A percentile compares a stretch with the other conserved stretches of the same genome.
Evolutionary conservation across 805 yeast genomes (phyloP).

Genomic region (Kodamaea sagamina): DNA sequence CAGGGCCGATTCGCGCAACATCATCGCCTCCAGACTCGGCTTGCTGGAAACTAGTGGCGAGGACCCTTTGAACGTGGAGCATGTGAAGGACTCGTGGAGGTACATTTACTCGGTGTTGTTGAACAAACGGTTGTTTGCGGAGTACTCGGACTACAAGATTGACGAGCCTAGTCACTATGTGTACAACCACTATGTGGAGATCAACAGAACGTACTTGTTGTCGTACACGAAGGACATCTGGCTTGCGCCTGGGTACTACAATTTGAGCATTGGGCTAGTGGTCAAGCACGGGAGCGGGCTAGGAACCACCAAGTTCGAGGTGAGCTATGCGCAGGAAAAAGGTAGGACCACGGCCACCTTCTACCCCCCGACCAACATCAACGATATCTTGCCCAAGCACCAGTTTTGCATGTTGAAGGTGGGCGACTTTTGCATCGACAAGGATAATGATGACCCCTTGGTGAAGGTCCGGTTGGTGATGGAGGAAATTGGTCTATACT

Average conservation of each 20-base stretch:
- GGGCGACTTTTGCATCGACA: conserved; percentile 46
- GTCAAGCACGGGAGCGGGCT: conserved; percentile 56
- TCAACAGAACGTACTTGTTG: conserved; percentile 51
- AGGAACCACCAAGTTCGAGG: conserved; percentile 58
- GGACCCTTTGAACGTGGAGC: conserved; percentile 27
- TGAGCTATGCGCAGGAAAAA: conserved; percentile 32
- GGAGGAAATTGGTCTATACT: conserved; percentile 58
- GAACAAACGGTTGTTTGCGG: conserved; percentile 56
- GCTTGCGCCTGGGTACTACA: conserved; percentile 52
- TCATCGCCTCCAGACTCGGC: conserved; percentile 28
- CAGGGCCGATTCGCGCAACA: conserved; percentile 27
- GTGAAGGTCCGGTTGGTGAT: conserved; percentile 44
- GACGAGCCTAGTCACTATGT: conserved; percentile 51
- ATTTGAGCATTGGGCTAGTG: conserved; percentile 52
- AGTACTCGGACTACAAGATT: conserved; percentile 41
- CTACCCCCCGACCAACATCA: conserved; percentile 59
- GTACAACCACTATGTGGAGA: conserved; percentile 47
- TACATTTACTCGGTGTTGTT: conserved; percentile 51
- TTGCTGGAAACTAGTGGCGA: conserved; percentile 25
- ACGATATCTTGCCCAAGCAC: conserved; percentile 56
- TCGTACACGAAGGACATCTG: conserved; percentile 48
- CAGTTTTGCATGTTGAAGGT: conserved; percentile 52
- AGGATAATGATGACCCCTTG: conserved; percentile 18
- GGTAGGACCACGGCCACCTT: conserved; percentile 36
- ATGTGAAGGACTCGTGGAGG: conserved; percentile 56